Percentiles rank a stretch among this genome's conserved stretches.
phyloP scores from a whole-genome alignment of 2,329 filamentous ascomycete species.

The Pleomassaria siparia region DNA sequence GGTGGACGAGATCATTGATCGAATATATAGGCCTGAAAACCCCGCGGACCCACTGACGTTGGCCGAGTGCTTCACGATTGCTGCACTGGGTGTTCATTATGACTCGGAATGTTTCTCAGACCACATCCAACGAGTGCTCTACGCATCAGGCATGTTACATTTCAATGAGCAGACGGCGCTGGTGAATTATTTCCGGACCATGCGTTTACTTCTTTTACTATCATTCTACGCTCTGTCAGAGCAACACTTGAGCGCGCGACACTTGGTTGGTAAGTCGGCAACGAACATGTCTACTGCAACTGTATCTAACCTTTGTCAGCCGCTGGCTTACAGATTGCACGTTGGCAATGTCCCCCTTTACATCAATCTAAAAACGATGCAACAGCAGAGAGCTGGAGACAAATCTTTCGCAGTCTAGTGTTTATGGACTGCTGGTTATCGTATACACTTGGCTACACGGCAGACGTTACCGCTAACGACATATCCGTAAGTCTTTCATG shows the following conservation, averaged over 20 bases:
- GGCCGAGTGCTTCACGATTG: conserved; percentile 39
- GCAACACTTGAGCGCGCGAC: conserved; percentile 43
- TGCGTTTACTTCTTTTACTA: conserved; percentile 38
- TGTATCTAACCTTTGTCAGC: conserved; percentile 19
- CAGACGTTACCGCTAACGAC: conserved; percentile 33
- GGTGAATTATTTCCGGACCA: conserved; percentile 34
- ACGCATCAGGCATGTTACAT: conserved; percentile 36
- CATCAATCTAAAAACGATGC: conserved; percentile 1
- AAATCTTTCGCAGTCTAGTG: conserved; percentile 37
- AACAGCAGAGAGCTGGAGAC: conserved; percentile 25
- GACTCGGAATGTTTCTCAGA: conserved; percentile 40
- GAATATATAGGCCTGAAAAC: conserved; percentile 33
- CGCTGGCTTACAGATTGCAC: conserved; percentile 39
- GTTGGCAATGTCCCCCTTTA: conserved; percentile 29
- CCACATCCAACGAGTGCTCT: conserved; percentile 30
- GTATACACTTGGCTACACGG: conserved; percentile 40
- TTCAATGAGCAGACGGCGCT: conserved; percentile 36
- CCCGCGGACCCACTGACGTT: conserved; percentile 35
- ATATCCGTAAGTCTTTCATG: conserved; percentile 22
- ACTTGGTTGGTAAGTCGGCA: conserved; percentile 35
- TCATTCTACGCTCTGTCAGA: conserved; percentile 41
- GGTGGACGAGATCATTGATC: conserved; percentile 36
- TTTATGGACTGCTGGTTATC: conserved; percentile 45
- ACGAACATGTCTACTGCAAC: not conserved
- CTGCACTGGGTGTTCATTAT: conserved; percentile 42